Evolutionary conservation across 1,284 basidiomycete species (phyloP).

Genomic region (Ustilago nuda): DNA sequence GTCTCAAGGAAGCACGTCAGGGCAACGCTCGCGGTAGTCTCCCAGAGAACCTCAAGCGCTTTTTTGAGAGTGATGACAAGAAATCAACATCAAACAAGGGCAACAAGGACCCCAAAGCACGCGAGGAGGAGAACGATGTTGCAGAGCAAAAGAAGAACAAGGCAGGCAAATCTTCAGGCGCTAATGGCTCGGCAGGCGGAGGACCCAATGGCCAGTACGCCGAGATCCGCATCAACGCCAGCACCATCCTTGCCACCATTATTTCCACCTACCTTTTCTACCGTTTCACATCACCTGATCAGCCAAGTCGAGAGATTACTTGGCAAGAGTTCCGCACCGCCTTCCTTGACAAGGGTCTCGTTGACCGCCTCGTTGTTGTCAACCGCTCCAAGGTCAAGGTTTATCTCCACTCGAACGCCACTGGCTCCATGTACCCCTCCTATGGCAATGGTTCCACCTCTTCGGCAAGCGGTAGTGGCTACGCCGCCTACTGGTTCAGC

Average conservation of each 20-base stretch:
- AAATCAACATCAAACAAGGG: constrained; percentile 32
- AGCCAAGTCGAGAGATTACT: constrained; percentile 84
- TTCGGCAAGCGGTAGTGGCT: constrained; percentile 39
- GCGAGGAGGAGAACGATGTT: constrained; percentile 35
- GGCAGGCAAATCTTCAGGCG: constrained; percentile 30
- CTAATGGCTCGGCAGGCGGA: constrained; percentile 36
- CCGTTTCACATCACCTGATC: constrained; percentile 74
- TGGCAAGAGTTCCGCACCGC: constrained; percentile 98
- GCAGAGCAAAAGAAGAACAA: constrained; percentile 45
- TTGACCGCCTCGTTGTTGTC: constrained; percentile 92
- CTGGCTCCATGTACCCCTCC: constrained; percentile 74
- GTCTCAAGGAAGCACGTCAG: constrained; percentile 59
- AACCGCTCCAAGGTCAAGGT: constrained; percentile 91
- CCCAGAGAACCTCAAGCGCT: constrained; percentile 59
- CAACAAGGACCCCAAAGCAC: constrained; percentile 36
- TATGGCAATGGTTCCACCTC: constrained; percentile 24
- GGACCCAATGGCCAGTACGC: constrained; percentile 47
- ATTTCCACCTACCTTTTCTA: constrained; percentile 79
- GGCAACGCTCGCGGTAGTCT: constrained; percentile 48
- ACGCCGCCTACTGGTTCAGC: constrained; percentile 83
- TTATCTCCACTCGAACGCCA: constrained; percentile 83
- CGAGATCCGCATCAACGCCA: constrained; percentile 64
- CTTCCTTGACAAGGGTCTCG: constrained; percentile 94
- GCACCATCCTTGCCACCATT: constrained; percentile 62
- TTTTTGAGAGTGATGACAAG: constrained; percentile 53